phyloP scores from a whole-genome alignment of 73 alveolate genomes.

The Uronychia setigera region DNA sequence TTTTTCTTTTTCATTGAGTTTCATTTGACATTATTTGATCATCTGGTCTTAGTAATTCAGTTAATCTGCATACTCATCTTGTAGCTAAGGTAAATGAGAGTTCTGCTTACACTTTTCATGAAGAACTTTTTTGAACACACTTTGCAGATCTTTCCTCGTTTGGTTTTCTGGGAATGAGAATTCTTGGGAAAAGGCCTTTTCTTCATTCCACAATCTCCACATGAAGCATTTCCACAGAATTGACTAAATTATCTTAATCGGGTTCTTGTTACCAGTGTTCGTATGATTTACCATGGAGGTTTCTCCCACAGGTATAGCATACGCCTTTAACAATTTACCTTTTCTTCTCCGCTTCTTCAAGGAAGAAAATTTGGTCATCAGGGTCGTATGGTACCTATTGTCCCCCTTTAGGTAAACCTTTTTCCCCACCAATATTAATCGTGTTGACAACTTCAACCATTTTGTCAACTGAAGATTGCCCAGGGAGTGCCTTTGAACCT shows the following conservation, averaged over 20 bases:
- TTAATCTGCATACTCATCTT: neutral
- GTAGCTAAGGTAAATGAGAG: neutral
- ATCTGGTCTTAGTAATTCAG: neutral
- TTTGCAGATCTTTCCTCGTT: neutral
- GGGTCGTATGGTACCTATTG: neutral
- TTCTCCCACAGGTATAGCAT: neutral
- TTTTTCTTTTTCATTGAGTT: neutral
- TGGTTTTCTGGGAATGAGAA: too few species aligned
- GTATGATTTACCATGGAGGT: neutral
- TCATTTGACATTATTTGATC: neutral
- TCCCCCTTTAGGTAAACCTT: neutral
- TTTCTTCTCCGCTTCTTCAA: neutral
- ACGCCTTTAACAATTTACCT: neutral
- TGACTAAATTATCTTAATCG: neutral
- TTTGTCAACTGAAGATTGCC: neutral
- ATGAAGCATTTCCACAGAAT: neutral
- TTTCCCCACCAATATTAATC: neutral
- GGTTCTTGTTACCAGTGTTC: neutral
- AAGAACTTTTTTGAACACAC: neutral
- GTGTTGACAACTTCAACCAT: neutral
- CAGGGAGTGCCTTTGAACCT: neutral
- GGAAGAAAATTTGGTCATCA: neutral
- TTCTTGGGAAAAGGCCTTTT: neutral
- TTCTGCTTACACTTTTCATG: neutral
- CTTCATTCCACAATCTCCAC: neutral